These are phyloP conservation scores for Colletotrichum shisoi DNA, from an alignment of 2,329 filamentous ascomycete species.

Conservation along the genomic window DNA sequence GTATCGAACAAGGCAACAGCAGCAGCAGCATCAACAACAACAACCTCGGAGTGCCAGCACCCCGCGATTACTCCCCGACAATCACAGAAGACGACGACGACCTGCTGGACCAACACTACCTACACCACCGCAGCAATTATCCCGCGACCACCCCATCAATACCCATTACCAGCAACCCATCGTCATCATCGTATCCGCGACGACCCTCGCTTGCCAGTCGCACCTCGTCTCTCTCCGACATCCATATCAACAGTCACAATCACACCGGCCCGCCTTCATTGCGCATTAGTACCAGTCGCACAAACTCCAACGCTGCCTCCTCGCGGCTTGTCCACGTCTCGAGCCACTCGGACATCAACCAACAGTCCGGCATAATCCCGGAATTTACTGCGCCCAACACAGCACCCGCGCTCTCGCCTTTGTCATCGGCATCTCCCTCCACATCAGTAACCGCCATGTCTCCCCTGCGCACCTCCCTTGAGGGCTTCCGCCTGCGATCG, in stretches of 20 bases:
- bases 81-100: constrained; percentile 64
- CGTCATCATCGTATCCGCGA: constrained; percentile 41
- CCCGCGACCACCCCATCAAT: constrained; percentile 42
- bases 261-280: constrained; percentile 45
- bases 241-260: constrained; percentile 47
- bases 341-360: constrained; percentile 60
- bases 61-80: constrained; percentile 63
- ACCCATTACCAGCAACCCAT: constrained; percentile 44
- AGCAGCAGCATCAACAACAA: constrained; percentile 36
- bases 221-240: constrained; percentile 52
- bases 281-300: constrained; percentile 52
- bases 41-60: constrained; percentile 22
- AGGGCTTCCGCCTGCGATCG: constrained; percentile 67
- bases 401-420: constrained; percentile 43
- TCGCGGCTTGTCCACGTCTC: constrained; percentile 55
- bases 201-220: constrained; percentile 52
- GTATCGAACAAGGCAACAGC: constrained; percentile 53
- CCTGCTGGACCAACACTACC: constrained; percentile 37
- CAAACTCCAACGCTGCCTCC: constrained; percentile 41
- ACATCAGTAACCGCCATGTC: constrained; percentile 53
- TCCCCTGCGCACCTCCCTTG: constrained; percentile 66
- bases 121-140: constrained; percentile 29
- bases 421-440: constrained; percentile 49
- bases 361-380: constrained; percentile 43
- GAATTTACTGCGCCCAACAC: constrained; percentile 45